Conservation (phyloP, 2,329 filamentous ascomycete species). For the Coniella lustricola region DNA sequence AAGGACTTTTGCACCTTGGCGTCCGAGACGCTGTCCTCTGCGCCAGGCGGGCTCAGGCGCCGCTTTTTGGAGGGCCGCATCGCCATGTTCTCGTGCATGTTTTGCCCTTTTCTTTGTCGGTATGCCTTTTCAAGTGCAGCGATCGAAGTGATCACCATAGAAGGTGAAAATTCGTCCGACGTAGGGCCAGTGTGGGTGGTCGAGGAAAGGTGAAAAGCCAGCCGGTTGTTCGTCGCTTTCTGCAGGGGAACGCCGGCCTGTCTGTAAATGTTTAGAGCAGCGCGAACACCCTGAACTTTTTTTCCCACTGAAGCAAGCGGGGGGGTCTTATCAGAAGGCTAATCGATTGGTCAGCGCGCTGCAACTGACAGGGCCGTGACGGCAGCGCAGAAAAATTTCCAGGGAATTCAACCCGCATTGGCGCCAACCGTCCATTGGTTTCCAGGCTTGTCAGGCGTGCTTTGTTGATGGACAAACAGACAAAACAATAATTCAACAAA, state of each 20-base stretch:
- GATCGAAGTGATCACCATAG: not conserved
- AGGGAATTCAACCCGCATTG: not conserved
- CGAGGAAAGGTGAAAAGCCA: not conserved
- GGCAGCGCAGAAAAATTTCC: slow-evolving; percentile 7
- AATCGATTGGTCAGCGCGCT: not conserved
- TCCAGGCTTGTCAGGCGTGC: not conserved
- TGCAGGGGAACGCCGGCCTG: too few relatives aligned
- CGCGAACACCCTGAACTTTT: slow-evolving; percentile 5
- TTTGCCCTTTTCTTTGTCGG: too few relatives aligned
- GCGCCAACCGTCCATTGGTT: not conserved
- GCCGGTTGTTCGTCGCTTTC: not conserved
- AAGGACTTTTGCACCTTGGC: slow-evolving; percentile 54
- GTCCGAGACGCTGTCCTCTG: slow-evolving; percentile 32
- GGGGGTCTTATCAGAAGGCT: slow-evolving; percentile 1
- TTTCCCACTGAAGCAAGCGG: slow-evolving; percentile 5
- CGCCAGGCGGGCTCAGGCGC: slow-evolving; percentile 47
- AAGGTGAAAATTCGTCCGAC: not conserved
- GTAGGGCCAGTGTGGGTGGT: not conserved
- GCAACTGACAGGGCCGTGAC: not conserved
- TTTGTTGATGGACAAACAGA: not conserved
- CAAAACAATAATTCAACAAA: not conserved
- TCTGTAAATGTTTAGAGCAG: not conserved
- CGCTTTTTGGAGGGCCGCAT: slow-evolving; percentile 48
- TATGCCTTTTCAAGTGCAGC: not conserved
- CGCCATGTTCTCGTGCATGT: slow-evolving; percentile 32